Conservation (phyloP, 2,329 filamentous ascomycete species). For the Cladobotryum protrusum region DNA sequence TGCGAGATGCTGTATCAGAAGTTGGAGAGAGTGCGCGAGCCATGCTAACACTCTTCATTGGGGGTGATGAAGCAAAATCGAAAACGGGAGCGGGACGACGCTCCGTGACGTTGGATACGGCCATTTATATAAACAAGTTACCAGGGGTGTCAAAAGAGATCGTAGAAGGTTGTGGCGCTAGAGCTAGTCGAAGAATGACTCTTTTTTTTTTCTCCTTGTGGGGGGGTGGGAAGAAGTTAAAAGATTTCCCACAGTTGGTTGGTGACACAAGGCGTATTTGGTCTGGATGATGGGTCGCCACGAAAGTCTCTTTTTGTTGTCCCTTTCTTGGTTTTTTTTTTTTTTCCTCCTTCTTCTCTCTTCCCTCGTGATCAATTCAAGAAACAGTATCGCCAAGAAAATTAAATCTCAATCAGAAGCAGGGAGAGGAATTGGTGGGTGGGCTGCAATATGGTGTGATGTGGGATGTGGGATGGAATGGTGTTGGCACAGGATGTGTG, state of each 20-base stretch:
- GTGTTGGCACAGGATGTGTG: no score
- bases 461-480: neutral
- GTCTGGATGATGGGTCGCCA: no score
- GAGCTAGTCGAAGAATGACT: conserved; percentile 9
- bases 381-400: neutral
- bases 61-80: conserved; percentile 2
- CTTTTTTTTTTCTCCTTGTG: neutral
- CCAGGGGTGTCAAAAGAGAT: neutral
- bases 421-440: no score
- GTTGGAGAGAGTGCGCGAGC: conserved; percentile 30
- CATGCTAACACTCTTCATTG: conserved; percentile 31
- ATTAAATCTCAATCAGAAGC: no score
- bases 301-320: neutral
- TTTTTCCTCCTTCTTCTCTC: neutral
- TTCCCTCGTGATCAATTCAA: neutral
- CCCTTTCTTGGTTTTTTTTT: neutral
- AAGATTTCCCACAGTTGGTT: neutral
- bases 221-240: neutral
- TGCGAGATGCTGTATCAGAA: conserved; percentile 37
- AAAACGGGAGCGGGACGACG: conserved; percentile 21
- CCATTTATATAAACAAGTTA: conserved; percentile 8
- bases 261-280: no score
- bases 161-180: conserved; percentile 8
- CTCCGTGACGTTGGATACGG: conserved; percentile 13
- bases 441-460: neutral